Evolutionary conservation across 768 basidiomycete genomes (phyloP).

Genomic region (Xerocomus spinulosus): DNA sequence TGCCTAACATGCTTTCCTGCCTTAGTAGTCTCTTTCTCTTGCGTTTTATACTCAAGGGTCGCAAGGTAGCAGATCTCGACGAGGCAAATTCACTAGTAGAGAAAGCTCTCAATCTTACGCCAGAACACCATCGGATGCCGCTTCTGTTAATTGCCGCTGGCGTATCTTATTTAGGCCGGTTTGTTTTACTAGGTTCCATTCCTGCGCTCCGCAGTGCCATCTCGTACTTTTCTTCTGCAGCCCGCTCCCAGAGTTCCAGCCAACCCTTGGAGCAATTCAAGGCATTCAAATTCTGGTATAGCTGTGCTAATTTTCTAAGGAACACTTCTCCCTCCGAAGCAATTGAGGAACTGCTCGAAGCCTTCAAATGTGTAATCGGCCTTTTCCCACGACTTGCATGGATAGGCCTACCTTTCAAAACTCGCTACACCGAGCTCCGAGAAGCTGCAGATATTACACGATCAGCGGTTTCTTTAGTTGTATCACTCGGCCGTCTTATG

Average conservation of each 20-base stretch:
- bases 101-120: not conserved
- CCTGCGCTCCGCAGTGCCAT: not conserved
- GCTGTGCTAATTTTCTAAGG: not conserved
- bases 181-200: not conserved
- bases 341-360: not conserved
- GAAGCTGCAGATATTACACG: not conserved
- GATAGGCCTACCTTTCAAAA: not conserved
- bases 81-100: not conserved
- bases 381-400: not conserved
- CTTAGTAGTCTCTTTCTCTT: not conserved
- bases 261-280: not conserved
- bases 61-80: not conserved
- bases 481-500: not conserved
- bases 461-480: not conserved
- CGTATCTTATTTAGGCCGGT: not conserved
- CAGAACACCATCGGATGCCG: not conserved
- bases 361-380: not conserved
- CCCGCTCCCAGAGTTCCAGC: not conserved
- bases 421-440: not conserved
- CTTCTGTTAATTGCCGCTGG: not conserved
- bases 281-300: not conserved
- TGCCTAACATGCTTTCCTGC: not conserved
- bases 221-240: not conserved
- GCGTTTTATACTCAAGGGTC: not conserved
- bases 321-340: not conserved